Evolutionary conservation across 805 yeast genomes (phyloP).

Genomic region (Sugiyamaella boreocaroliniensis): DNA sequence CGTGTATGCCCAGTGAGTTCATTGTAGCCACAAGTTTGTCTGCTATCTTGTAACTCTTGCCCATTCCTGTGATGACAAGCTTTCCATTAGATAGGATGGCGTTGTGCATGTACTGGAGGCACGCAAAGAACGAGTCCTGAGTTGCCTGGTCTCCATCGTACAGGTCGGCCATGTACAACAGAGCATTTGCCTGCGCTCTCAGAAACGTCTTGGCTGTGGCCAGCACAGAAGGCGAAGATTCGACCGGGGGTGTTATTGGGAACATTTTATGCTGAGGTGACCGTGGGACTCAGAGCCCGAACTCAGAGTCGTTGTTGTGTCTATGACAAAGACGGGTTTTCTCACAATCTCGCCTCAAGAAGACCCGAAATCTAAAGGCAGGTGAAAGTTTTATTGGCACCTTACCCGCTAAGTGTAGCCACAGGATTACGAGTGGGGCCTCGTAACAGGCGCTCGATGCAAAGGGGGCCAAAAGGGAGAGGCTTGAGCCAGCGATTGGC

Average conservation of each 20-base stretch:
- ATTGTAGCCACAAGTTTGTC: conserved; percentile 73
- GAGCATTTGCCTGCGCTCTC: conserved; percentile 33
- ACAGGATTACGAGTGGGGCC: no score
- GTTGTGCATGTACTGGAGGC: conserved; percentile 33
- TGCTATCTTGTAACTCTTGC: conserved; percentile 77
- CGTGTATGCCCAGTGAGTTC: conserved; percentile 66
- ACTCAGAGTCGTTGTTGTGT: no score
- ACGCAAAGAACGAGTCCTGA: conserved; percentile 25
- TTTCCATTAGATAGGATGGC: conserved; percentile 51
- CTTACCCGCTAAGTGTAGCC: background rate
- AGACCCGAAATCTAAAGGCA: background rate
- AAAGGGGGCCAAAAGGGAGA: no score
- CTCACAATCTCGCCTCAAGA: background rate
- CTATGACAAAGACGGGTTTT: no score
- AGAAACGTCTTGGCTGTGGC: conserved; percentile 33
- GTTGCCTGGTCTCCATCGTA: conserved; percentile 22
- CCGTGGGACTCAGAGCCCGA: no score
- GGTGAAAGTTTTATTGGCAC: background rate
- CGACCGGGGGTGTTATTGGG: conserved; percentile 40
- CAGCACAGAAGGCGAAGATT: conserved; percentile 45
- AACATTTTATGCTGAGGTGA: background rate
- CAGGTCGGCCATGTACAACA: conserved; percentile 25
- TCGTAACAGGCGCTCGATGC: no score
- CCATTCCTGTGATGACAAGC: conserved; percentile 73
- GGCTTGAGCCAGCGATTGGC: no score